These are phyloP conservation scores for Hermanozyma aechmeae DNA, from an alignment of 805 yeast species.

Conservation along the genomic window DNA sequence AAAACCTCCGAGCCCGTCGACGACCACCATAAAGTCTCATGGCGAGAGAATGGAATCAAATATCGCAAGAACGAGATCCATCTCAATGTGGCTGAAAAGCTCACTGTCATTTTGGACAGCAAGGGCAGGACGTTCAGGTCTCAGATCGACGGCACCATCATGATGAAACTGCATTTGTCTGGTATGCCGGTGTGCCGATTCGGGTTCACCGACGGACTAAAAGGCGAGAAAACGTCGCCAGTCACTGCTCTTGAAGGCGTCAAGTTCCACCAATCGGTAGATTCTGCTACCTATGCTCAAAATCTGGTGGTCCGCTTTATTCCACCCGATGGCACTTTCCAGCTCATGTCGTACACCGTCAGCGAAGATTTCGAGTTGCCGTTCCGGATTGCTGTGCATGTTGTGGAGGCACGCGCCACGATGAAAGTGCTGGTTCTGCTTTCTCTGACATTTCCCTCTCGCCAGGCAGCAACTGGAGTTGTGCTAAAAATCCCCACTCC, in stretches of 20 bases:
- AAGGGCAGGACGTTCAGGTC: conserved; percentile 58
- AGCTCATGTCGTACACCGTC: conserved; percentile 61
- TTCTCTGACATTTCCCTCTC: conserved; percentile 51
- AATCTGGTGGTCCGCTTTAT: conserved; percentile 59
- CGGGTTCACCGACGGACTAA: conserved; percentile 57
- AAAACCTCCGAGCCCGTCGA: too few relatives aligned
- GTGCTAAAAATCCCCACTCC: conserved; percentile 63
- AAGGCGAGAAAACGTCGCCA: too few relatives aligned
- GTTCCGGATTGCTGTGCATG: conserved; percentile 52
- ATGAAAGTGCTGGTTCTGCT: conserved; percentile 47
- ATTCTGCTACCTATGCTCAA: conserved; percentile 55
- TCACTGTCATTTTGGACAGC: conserved; percentile 60
- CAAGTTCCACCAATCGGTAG: conserved; percentile 83
- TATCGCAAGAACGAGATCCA: conserved; percentile 77
- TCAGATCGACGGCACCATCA: conserved; percentile 68
- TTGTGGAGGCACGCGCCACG: conserved; percentile 36
- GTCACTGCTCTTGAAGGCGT: conserved; percentile 58
- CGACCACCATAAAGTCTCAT: conserved; percentile 33
- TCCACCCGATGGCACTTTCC: conserved; percentile 86
- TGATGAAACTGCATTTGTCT: conserved; percentile 59
- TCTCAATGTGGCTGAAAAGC: conserved; percentile 65
- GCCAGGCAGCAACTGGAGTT: conserved; percentile 56
- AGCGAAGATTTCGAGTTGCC: conserved; percentile 54
- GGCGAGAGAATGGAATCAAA: conserved; percentile 66
- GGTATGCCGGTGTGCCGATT: conserved; percentile 82